Percentiles rank a stretch among this genome's conserved stretches.
phyloP scores from a whole-genome alignment of 2,329 filamentous ascomycete genomes.

The Endoconidiophora polonica region DNA sequence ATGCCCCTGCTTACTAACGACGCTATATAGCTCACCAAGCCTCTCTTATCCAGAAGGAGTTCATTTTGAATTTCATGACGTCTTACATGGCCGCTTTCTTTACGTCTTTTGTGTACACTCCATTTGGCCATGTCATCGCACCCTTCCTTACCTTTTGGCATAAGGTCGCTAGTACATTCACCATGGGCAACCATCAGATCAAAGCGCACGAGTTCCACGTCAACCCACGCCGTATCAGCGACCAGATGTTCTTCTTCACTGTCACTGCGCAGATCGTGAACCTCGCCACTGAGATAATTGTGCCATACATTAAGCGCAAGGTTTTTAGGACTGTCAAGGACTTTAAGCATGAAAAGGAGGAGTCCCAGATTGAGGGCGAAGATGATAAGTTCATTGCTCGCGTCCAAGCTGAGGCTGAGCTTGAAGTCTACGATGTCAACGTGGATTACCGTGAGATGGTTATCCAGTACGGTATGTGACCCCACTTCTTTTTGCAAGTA shows the following conservation, averaged over 20 bases:
- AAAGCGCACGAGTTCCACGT: constrained; percentile 54
- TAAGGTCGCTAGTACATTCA: constrained; percentile 55
- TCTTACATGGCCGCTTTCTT: constrained; percentile 86
- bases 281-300: constrained; percentile 65
- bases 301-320: constrained; percentile 71
- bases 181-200: constrained; percentile 56
- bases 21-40: constrained; percentile 48
- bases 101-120: constrained; percentile 86
- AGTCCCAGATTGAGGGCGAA: constrained; percentile 49
- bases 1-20: too few relatives aligned
- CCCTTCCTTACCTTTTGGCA: constrained; percentile 76
- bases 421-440: constrained; percentile 77
- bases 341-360: constrained; percentile 33
- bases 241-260: constrained; percentile 91
- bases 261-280: constrained; percentile 87
- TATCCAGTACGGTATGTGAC: constrained; percentile 48
- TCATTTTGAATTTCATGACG: constrained; percentile 91
- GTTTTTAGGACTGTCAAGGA: constrained; percentile 65
- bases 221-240: constrained; percentile 66
- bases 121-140: constrained; percentile 69
- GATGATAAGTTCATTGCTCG: constrained; percentile 67
- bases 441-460: constrained; percentile 88
- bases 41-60: constrained; percentile 80
- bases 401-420: constrained; percentile 66
- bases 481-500: background rate